Evolutionary conservation across 192 early-diverging fungal genomes (phyloP), one percentile per base, ranked within the genome.

Genomic region (Jimgerdemannia lactiflua): DNA sequence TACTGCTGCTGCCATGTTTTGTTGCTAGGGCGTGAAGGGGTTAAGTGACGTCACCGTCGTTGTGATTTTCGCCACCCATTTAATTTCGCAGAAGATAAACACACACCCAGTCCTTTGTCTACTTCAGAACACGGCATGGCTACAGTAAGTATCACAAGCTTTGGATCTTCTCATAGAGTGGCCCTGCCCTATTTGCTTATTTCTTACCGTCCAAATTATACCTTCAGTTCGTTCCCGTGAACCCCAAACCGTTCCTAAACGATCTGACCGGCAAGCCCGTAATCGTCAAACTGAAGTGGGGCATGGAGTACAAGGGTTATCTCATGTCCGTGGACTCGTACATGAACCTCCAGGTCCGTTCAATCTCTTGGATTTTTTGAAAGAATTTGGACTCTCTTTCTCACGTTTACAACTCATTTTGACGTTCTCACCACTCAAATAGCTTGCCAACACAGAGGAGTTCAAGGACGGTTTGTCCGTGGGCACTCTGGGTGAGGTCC

Each of bases 241-340:
- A 99, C 86, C 98, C 98, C 72, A 96, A 93, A 83, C 98, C 98
- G 9, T 99, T 97, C 82, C 89, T 99, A 43, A 93, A 93, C 71
- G 92, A 94, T 67, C 90, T 98, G 63, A 95, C 95, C 65, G 96
- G 97, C 54, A 95, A 97, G 82, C 88, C 96, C 19, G 91, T 98
- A 3, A 87, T 97, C 71, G 92, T 95, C 74, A 94, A 94, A 85
- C 84, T 99, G 80, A 99, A 99, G 87, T 99, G 98, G 98, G 97
- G 96, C 65, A 91, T 92, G 83, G 98, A 98, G 78, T 99, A 99
- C 91, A 95, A 96, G 79, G 98, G 96, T 4, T 87, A 89, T 74
- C 83, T 99, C 67, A 85, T 89, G 39, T 94, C 95, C 10, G 92
- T 96, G 6, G 97, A 99, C 84, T 92, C 92, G 42, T 98, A 99